Evolutionary conservation across 306 rosid species (phyloP).

Genomic region (Lotus japonicus): DNA sequence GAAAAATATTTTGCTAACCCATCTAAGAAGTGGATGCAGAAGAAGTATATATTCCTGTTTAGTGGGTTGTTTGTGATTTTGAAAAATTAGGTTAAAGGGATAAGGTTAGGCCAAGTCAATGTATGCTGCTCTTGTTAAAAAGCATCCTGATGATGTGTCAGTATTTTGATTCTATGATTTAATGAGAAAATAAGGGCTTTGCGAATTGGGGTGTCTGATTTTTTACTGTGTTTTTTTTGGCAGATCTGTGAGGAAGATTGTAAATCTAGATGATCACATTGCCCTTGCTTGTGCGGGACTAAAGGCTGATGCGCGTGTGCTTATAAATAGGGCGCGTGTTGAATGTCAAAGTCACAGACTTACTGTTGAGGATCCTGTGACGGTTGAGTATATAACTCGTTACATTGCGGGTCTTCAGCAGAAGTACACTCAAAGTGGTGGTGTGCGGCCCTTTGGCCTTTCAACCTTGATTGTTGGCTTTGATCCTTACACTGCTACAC

Average conservation of each 20-base stretch:
- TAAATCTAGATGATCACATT: constrained; percentile 38
- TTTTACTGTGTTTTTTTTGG: constrained; percentile 13
- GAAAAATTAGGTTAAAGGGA: no score
- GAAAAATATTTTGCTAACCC: no score
- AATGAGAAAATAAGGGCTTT: constrained; percentile 84
- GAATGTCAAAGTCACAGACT: constrained; percentile 96
- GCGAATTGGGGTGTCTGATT: constrained; percentile 53
- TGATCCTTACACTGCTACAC: constrained; percentile 70
- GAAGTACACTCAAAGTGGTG: constrained; percentile 98
- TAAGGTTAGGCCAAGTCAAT: no score
- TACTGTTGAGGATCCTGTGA: constrained; percentile 91
- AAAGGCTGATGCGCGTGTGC: constrained; percentile 95
- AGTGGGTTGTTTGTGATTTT: no score
- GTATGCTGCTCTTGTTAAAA: no score
- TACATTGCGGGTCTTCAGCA: constrained; percentile 97
- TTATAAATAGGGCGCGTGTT: constrained; percentile 80
- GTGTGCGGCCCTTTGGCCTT: constrained; percentile 96
- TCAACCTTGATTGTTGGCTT: constrained; percentile 92
- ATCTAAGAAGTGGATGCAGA: no score
- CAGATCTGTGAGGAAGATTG: constrained; percentile 42
- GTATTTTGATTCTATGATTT: not conserved
- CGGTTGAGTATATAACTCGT: constrained; percentile 91
- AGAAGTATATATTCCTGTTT: no score
- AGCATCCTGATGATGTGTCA: no score
- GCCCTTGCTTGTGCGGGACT: constrained; percentile 98